A percentile compares a stretch with the other conserved stretches of the same genome.
phyloP scores from a whole-genome alignment of 1,139 yeast species.

The Blastobotrys aristatus region DNA sequence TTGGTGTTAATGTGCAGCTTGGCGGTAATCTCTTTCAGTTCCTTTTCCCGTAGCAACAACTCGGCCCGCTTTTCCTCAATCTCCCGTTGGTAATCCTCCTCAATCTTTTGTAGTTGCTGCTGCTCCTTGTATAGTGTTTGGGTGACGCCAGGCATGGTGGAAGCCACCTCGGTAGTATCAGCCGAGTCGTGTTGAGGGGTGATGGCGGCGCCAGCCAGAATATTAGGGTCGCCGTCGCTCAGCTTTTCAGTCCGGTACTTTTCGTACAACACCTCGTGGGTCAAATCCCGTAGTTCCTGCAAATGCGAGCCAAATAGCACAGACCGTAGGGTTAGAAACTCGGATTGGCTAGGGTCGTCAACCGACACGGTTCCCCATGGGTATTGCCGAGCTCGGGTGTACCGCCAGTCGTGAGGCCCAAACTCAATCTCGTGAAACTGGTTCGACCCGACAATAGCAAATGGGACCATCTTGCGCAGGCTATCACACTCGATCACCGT shows the following conservation, averaged over 20 bases:
- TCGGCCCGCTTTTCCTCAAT: slow-evolving; percentile 73
- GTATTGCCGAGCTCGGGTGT: slow-evolving; percentile 73
- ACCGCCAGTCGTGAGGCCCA: slow-evolving; percentile 16
- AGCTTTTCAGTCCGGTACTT: slow-evolving; percentile 88
- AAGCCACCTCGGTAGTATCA: not conserved
- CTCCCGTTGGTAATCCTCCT: slow-evolving; percentile 78
- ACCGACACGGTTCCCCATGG: slow-evolving; percentile 81
- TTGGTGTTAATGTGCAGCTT: not conserved
- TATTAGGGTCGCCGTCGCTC: slow-evolving; percentile 24
- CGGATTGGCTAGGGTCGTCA: slow-evolving; percentile 78
- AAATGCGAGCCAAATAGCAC: slow-evolving; percentile 88
- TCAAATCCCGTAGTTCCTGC: slow-evolving; percentile 86
- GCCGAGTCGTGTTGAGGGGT: not conserved
- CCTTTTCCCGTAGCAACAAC: slow-evolving; percentile 11
- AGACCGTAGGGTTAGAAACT: slow-evolving; percentile 75
- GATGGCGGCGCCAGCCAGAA: not conserved
- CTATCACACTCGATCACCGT: slow-evolving; percentile 76
- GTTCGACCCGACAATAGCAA: slow-evolving; percentile 72
- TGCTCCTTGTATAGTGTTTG: slow-evolving; percentile 22
- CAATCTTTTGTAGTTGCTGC: slow-evolving; percentile 30
- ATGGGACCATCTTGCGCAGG: slow-evolving; percentile 73
- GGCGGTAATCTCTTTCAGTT: slow-evolving; percentile 9
- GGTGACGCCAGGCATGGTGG: slow-evolving; percentile 13
- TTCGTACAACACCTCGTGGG: slow-evolving; percentile 89
- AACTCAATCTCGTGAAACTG: slow-evolving; percentile 18